Conservation (phyloP, 163 green algal genomes). For the Chloromonas sp. region DNA sequence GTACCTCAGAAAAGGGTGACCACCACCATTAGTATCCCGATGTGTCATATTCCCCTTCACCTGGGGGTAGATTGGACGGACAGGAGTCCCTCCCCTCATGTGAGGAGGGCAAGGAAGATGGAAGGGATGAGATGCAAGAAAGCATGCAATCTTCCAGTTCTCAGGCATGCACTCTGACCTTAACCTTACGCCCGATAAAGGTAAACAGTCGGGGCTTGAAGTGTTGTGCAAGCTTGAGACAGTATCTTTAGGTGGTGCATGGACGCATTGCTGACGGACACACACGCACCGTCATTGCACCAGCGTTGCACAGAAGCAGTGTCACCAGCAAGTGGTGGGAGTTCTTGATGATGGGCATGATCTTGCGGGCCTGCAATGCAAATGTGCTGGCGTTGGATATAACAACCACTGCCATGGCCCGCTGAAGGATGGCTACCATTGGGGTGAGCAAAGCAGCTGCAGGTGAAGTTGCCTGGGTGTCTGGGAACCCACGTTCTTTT, state of each 20-base stretch:
- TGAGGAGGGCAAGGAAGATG: too few species aligned
- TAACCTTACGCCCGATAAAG: too few species aligned
- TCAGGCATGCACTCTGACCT: too few species aligned
- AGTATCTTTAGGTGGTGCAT: not conserved
- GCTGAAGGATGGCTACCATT: not conserved
- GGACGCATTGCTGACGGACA: too few species aligned
- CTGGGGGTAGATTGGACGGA: not conserved
- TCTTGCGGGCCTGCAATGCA: conserved; percentile 1
- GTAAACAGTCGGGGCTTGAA: too few species aligned
- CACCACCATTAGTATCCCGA: too few species aligned
- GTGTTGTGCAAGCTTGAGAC: not conserved
- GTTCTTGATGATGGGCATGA: conserved; percentile 54
- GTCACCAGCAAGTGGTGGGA: conserved; percentile 84
- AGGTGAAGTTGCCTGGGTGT: conserved; percentile 9
- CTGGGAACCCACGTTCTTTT: conserved; percentile 13
- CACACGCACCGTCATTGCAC: conserved; percentile 57
- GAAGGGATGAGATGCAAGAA: too few species aligned
- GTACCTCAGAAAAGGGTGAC: too few species aligned
- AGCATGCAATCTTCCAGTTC: too few species aligned
- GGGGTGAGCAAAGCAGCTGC: not conserved
- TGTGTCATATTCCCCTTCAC: too few species aligned
- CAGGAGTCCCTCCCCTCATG: not conserved
- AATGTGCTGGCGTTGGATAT: not conserved
- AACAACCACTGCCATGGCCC: not conserved
- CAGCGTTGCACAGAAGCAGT: conserved; percentile 85